Evolutionary conservation across 2,329 filamentous ascomycete genomes (phyloP).

Genomic region (Waltergamsia citrina): DNA sequence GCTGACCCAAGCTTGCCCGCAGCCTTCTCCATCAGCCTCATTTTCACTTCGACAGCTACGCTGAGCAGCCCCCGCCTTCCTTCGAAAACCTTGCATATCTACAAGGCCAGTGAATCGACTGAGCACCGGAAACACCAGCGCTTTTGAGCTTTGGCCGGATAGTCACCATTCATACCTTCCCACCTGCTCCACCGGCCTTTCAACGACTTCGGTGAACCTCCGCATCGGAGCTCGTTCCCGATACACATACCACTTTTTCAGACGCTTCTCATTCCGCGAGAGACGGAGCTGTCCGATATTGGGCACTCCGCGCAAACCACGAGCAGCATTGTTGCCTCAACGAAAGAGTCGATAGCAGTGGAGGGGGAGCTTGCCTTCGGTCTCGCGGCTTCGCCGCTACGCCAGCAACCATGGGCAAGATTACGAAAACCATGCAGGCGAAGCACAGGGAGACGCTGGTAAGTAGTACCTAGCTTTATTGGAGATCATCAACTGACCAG

Average conservation of each 20-base stretch:
- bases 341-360: constrained; percentile 35
- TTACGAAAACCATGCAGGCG: constrained; percentile 55
- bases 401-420: constrained; percentile 55
- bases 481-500: constrained; percentile 13
- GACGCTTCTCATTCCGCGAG: not conserved
- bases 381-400: constrained; percentile 50
- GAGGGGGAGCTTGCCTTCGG: constrained; percentile 43
- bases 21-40: not conserved
- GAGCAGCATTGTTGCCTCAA: constrained; percentile 29
- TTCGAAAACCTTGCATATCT: not conserved
- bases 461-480: constrained; percentile 18
- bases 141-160: not conserved
- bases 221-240: not conserved
- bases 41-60: not conserved
- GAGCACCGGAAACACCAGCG: too few species aligned
- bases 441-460: constrained; percentile 62
- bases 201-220: not conserved
- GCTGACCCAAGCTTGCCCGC: not conserved
- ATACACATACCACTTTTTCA: not conserved
- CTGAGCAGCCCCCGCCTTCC: not conserved
- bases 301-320: constrained; percentile 19
- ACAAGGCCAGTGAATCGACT: not conserved
- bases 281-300: constrained; percentile 17
- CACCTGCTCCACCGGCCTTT: not conserved
- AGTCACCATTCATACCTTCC: not conserved